Conservation (phyloP, 305 asterid genomes). For the Stenogyne calaminthoides region DNA sequence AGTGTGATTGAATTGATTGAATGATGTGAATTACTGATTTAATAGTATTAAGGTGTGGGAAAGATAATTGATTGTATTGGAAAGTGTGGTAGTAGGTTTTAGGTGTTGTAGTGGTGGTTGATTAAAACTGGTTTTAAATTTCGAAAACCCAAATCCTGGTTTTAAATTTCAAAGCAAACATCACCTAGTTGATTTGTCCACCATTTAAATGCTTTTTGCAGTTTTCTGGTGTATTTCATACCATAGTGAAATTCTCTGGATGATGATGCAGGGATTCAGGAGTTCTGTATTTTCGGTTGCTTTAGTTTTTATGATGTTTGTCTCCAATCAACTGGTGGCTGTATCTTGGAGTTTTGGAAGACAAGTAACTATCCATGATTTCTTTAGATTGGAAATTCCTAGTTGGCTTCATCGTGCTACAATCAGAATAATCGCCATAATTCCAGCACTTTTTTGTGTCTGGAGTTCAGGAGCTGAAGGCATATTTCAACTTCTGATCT, state of each 20-base stretch:
- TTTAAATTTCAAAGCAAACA: too few species aligned
- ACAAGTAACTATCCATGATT: slow-evolving; percentile 56
- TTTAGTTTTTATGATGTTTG: slow-evolving; percentile 56
- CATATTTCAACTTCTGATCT: slow-evolving; percentile 75
- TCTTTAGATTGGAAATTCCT: slow-evolving; percentile 78
- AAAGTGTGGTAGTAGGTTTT: too few species aligned
- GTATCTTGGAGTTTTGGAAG: slow-evolving; percentile 79
- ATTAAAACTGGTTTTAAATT: too few species aligned
- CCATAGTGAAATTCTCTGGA: slow-evolving; percentile 24
- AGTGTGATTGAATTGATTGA: too few species aligned
- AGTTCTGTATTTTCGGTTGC: slow-evolving; percentile 65
- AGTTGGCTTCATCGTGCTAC: slow-evolving; percentile 93
- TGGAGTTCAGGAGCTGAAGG: slow-evolving; percentile 93
- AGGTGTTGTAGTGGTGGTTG: too few species aligned
- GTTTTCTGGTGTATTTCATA: slow-evolving; percentile 11
- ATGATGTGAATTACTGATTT: too few species aligned
- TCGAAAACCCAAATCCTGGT: too few species aligned
- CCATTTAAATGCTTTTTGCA: slow-evolving; percentile 18
- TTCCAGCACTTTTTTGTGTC: slow-evolving; percentile 77
- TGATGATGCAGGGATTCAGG: slow-evolving; percentile 66
- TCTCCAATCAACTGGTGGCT: slow-evolving; percentile 75
- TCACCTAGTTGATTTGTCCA: background rate
- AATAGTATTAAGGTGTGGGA: too few species aligned
- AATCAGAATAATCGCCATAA: slow-evolving; percentile 73
- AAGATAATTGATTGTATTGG: too few species aligned